Base-by-base conservation (phyloP, 768 basidiomycete species). In the Naganishia vishniacii region DNA sequence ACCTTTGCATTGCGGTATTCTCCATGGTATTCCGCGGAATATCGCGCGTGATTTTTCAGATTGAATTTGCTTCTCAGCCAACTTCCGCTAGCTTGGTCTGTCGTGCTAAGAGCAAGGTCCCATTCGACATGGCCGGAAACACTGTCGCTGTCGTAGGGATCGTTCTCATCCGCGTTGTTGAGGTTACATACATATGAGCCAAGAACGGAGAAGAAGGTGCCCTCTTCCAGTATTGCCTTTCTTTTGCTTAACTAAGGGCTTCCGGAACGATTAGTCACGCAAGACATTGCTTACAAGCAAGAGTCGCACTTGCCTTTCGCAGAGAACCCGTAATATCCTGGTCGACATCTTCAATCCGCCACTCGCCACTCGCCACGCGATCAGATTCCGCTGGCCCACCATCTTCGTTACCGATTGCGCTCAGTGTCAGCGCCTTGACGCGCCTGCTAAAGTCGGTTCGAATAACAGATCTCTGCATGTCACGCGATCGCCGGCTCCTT, bases 151-250 rank as follows among this genome's bases (percentile, higher is more conserved):
- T 56, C 20, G 13, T 23, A 15, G 7, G 37, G 37, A 15, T 65
- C 48, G 12, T 56, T 42, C 18, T 59, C 48, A 40, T 48, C 59
- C 9, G 20, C 26, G 12, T 51, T 42, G 20, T 47, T 51, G 1
- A 65, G 28, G 31, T 65, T 65, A 44, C 64, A 65, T 37, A 65
- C 48, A 23, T 65, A 59, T 28, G 59, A 48, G 26, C 64, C 47
- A 1, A 65, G 25, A 26, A 65, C 56, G 1, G 64, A 65, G 41
- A 59, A 58, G 25, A 60, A 65, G 15, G 64, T 65, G 32, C 64
- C 64, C 47, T 65, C 64, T 16, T 65, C 46, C 46, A 65, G 20
- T 26, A 65, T 65, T 1, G 56, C 58, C 42, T 65, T 65, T 34
- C 58, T 46, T 32, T 61, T 59, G 4, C 59, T n/a, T 5, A 48